Evolutionary conservation across 345 rosid species (phyloP).

Genomic region (Brassica napus): Da-Ae NC_063442.1:28524001-28524500

Average conservation of each 20-base stretch:
- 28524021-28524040: no score
- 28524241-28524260: neutral
- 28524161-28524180: no score
- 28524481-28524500: neutral
- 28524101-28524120: no score
- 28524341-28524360: neutral
- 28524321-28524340: neutral
- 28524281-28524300: neutral
- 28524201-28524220: no score
- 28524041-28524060: no score
- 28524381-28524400: neutral
- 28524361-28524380: neutral
- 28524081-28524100: no score
- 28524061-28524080: no score
- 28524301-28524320: neutral
- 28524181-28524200: no score
- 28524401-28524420: neutral
- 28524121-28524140: no score
- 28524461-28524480: neutral
- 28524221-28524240: no score
- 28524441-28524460: slow-evolving; percentile 17
- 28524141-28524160: no score
- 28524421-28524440: neutral
- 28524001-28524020: no score
- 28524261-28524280: neutral